Evolutionary conservation across 2,329 filamentous ascomycete genomes (phyloP).

Genomic region (Chaetomium strumarium): DNA sequence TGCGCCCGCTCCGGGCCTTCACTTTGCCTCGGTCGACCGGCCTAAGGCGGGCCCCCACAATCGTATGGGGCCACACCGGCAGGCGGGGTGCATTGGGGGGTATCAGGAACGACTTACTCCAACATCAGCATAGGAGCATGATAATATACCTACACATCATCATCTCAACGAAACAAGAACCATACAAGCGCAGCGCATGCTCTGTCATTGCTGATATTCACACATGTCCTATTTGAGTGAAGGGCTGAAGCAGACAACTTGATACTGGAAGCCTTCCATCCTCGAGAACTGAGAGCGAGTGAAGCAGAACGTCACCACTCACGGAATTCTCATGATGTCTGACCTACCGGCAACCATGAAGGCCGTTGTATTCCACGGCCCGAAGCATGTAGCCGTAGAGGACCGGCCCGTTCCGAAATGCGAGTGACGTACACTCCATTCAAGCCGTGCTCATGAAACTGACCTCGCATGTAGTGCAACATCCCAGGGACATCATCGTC

Average conservation of each 20-base stretch:
- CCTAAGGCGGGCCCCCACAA: not conserved
- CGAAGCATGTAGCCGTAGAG: constrained; percentile 68
- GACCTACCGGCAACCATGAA: constrained; percentile 60
- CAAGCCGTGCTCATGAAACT: not conserved
- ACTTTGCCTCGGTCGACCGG: constrained; percentile 5
- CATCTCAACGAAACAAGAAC: too few species aligned
- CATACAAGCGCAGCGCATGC: too few species aligned
- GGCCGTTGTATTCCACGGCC: constrained; percentile 81
- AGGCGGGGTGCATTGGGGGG: not conserved
- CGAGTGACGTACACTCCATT: constrained; percentile 23
- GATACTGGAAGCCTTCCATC: too few species aligned
- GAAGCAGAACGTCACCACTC: not conserved
- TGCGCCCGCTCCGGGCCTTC: not conserved
- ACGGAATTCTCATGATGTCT: constrained; percentile 2
- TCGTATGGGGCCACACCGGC: not conserved
- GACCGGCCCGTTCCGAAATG: constrained; percentile 70
- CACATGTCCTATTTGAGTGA: too few species aligned
- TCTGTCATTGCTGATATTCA: too few species aligned
- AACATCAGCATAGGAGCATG: not conserved
- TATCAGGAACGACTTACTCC: not conserved
- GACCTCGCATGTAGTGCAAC: constrained; percentile 44
- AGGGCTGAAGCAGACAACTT: too few species aligned
- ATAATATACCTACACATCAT: not conserved
- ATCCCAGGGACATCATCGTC: constrained; percentile 71
- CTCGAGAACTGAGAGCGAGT: not conserved